Evolutionary conservation across 768 basidiomycete genomes (phyloP).

Genomic region (Suillus tomentosus): DNA sequence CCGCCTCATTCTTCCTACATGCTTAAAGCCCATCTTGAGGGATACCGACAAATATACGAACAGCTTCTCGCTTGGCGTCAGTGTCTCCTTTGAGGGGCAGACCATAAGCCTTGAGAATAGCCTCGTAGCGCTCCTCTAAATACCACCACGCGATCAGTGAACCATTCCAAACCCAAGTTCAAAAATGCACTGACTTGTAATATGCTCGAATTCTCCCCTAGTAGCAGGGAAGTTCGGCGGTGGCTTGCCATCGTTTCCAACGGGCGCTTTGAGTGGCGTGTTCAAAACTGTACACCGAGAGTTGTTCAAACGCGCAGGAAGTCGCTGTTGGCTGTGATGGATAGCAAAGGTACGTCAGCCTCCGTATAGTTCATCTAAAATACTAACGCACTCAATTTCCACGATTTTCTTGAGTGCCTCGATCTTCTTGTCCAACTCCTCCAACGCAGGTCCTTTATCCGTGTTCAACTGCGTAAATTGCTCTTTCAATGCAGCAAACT

Average conservation of each 20-base stretch:
- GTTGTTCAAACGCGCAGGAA: slow-evolving; percentile 40
- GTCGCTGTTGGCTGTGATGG: slow-evolving; percentile 35
- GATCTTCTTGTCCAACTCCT: slow-evolving; percentile 40
- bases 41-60: slow-evolving; percentile 41
- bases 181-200: slow-evolving; percentile 36
- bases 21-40: slow-evolving; percentile 25
- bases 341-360: background rate
- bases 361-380: background rate
- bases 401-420: slow-evolving; percentile 33
- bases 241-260: slow-evolving; percentile 36
- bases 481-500: slow-evolving; percentile 34
- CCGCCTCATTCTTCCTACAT: background rate
- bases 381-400: slow-evolving; percentile 34
- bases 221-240: slow-evolving; percentile 38
- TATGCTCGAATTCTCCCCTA: slow-evolving; percentile 46
- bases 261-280: slow-evolving; percentile 31
- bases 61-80: slow-evolving; percentile 38
- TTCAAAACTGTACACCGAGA: slow-evolving; percentile 36
- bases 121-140: slow-evolving; percentile 45
- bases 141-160: background rate
- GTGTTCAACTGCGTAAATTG: slow-evolving; percentile 22
- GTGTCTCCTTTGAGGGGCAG: slow-evolving; percentile 41
- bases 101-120: slow-evolving; percentile 37
- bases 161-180: background rate
- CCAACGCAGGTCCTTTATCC: slow-evolving; percentile 25